Evolutionary conservation across 2,329 filamentous ascomycete species (phyloP), one percentile per base, ranked within the genome.

Genomic region (Hypomyces perniciosus): DNA sequence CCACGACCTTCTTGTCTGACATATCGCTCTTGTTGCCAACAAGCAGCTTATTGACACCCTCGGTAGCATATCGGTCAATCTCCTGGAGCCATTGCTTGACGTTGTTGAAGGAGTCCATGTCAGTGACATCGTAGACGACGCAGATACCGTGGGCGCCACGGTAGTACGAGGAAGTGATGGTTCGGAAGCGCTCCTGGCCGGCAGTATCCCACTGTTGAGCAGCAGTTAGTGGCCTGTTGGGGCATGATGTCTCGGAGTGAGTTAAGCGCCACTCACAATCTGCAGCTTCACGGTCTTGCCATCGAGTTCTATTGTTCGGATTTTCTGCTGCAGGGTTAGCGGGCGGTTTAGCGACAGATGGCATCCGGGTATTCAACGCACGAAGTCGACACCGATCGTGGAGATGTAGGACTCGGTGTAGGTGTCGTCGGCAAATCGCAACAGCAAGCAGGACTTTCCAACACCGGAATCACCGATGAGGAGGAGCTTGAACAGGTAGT

Each of bases 21-120:
- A 99, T 97, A 88, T 99, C 93, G 76, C 90, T 96, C 87, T 99
- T 99, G 87, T 99, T 99, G 68, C 93, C 93, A 57, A 99, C 92
- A 56, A 99, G 85, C 60, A 99, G 82, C 83, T 99, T 99, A 84
- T 99, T 99, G 68, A 99, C 93, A 60, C 93, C 93, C 76, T 99
- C 93, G 61, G 93, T 99, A 63, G 93, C 93, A 68, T 99, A 97
- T 72, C 93, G 86, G 78, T 99, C 93, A 65, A 99, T 99, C 78
- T 99, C 93, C 74, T 99, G 93, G 56, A 99, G 84, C 93, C 93
- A 99, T 81, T 99, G 93, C 88, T 99, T 97, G 66, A 99, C 93
- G 78, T 97, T 99, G 85, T 99, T 97, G 89, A 99, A 99, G 30
- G 90, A 96, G 73, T 97, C 93, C 92, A 97, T 96, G 72, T 99